These are phyloP conservation scores for Aphanomyces cochlioides DNA, from an alignment of 352 stramenopile genomes.

Conservation along the genomic window DNA sequence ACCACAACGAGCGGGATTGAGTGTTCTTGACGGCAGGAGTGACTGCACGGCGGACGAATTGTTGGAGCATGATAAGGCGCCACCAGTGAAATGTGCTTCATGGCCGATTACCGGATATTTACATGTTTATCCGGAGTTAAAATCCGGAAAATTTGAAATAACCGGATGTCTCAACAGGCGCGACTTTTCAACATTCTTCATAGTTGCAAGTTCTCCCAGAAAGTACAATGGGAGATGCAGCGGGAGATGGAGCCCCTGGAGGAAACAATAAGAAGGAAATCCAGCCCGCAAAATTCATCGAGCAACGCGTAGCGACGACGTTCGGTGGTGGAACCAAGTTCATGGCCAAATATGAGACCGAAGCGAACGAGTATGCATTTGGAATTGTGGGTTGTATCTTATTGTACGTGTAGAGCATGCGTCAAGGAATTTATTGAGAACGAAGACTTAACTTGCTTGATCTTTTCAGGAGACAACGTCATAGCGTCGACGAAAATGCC, in stretches of 20 bases:
- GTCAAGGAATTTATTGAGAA: constrained; percentile 88
- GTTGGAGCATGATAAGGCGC: constrained; percentile 13
- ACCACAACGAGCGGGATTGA: constrained; percentile 27
- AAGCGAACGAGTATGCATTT: constrained; percentile 62
- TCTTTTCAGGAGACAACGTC: constrained; percentile 87
- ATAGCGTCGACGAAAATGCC: constrained; percentile 86
- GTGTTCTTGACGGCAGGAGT: neutral
- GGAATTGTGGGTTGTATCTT: no score
- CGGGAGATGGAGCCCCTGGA: neutral
- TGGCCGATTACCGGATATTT: neutral
- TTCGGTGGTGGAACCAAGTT: constrained; percentile 71
- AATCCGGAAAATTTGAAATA: constrained; percentile 25
- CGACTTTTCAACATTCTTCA: constrained; percentile 8
- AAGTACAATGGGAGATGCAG: constrained; percentile 6
- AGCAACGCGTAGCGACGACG: constrained; percentile 69
- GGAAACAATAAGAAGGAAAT: constrained; percentile 60
- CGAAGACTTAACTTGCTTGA: constrained; percentile 80
- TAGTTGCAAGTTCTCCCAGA: constrained; percentile 9
- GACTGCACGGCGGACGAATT: constrained; percentile 8
- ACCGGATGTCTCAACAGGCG: constrained; percentile 21
- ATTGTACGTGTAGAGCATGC: constrained; percentile 41
- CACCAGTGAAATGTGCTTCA: constrained; percentile 19
- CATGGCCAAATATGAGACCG: constrained; percentile 74
- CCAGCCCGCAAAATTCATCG: constrained; percentile 75
- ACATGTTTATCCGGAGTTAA: neutral